Percentiles rank a stretch among this genome's conserved stretches.
phyloP scores from a whole-genome alignment of 1,139 yeast genomes.

The Geotrichum europaeum region DNA sequence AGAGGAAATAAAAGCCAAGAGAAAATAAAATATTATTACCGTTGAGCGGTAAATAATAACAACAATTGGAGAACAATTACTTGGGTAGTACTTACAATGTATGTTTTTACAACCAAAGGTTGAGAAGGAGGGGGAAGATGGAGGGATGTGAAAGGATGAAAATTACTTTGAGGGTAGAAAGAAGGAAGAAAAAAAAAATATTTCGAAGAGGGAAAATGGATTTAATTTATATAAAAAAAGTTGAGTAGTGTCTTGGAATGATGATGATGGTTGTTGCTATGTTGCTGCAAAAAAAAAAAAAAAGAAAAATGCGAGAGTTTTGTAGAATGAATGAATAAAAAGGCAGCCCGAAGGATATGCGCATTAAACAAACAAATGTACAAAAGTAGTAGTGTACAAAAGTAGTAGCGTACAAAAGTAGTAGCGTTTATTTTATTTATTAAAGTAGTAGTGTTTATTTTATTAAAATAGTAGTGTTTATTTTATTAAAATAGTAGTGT shows the following conservation, averaged over 20 bases:
- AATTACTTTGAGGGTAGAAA: background rate
- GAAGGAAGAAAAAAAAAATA: background rate
- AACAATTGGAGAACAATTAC: background rate
- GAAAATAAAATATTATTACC: background rate
- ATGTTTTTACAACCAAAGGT: conserved; percentile 1
- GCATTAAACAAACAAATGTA: background rate
- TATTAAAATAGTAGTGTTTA: too few relatives aligned
- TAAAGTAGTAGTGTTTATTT: background rate
- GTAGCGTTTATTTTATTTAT: too few relatives aligned
- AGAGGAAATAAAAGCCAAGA: background rate
- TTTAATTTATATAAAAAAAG: background rate
- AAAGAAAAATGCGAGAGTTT: background rate
- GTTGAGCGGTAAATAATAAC: background rate
- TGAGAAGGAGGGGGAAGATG: background rate
- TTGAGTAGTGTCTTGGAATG: background rate
- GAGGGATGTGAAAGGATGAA: background rate
- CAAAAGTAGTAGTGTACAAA: background rate
- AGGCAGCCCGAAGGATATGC: background rate
- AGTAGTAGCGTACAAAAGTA: background rate
- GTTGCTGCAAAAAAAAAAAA: background rate
- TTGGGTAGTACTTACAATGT: background rate
- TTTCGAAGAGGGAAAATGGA: background rate
- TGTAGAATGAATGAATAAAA: background rate
- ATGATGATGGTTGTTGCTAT: background rate
- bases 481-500: too few relatives aligned